Evolutionary conservation across 1,284 basidiomycete species (phyloP).

Genomic region (Leccinum pseudoinsigne): DNA sequence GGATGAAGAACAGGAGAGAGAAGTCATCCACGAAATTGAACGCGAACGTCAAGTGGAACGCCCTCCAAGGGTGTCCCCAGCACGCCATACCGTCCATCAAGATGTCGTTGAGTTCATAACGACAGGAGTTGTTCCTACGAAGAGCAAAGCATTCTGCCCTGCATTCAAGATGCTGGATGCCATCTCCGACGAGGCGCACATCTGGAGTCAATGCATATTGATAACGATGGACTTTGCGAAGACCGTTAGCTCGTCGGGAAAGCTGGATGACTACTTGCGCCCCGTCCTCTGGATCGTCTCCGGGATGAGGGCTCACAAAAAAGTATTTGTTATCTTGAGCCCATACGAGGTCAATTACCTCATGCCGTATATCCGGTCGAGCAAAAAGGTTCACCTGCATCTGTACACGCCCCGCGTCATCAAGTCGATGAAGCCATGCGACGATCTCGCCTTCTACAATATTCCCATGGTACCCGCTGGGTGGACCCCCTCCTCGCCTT

Average conservation of each 20-base stretch:
- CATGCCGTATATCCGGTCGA: too few species aligned
- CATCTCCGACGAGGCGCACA: slow-evolving; percentile 13
- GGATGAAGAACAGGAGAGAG: slow-evolving; percentile 54
- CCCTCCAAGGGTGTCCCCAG: slow-evolving; percentile 27
- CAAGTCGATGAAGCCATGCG: too few species aligned
- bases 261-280: slow-evolving; percentile 37
- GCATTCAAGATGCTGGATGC: slow-evolving; percentile 16
- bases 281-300: slow-evolving; percentile 47
- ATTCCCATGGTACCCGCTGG: too few species aligned
- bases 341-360: slow-evolving; percentile 43
- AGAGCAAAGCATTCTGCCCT: slow-evolving; percentile 7
- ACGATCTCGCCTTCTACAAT: too few species aligned
- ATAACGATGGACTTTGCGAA: slow-evolving; percentile 34
- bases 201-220: slow-evolving; percentile 26
- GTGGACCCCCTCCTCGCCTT: slow-evolving; percentile 11
- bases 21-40: slow-evolving; percentile 45
- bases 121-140: slow-evolving; percentile 20
- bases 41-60: slow-evolving; percentile 40
- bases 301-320: neutral
- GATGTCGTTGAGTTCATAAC: slow-evolving; percentile 26
- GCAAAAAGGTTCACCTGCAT: too few species aligned
- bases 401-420: too few species aligned
- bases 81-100: slow-evolving; percentile 23
- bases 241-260: slow-evolving; percentile 1
- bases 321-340: slow-evolving; percentile 41